Evolutionary conservation across 768 basidiomycete genomes (phyloP), one percentile per base, ranked within the genome.

Genomic region (Lanmaoa rubissima): DNA sequence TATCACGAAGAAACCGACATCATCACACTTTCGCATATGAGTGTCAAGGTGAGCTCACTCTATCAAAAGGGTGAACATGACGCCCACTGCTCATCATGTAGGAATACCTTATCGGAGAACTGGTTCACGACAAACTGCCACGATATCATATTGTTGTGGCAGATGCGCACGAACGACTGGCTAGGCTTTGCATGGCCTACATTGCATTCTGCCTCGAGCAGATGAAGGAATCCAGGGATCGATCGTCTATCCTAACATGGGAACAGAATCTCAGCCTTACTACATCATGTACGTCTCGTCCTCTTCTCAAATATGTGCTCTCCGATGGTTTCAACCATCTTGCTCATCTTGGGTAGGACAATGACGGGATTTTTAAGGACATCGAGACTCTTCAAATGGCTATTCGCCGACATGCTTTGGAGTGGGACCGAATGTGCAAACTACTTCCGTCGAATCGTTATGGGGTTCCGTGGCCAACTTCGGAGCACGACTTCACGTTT

Each of bases 111-210:
- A 1, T 55, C 0, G 57, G 53, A 32, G 49, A 51, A 24, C 45
- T 59, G 0, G 28, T 54, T 36, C 17, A 2, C 9, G 19, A 7
- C 1, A 43, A 51, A 32, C n/a, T 61, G 1, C 45, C 49, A 3
- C 31, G 6, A 10, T 45, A 59, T n/a, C 57, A 52, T 14, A 48
- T 61, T 3, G 42, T 47, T 8, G 1, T 59, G 31, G 57, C 45
- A 24, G 45, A 48, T 45, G 36, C 49, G 1, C 60, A 61, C 19
- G 41, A 48, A 34, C 24, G 26, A 1, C 17, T 61, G 5, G 58
- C 59, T 4, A 48, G 53, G 34, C 48, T 42, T 19, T 61, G 58
- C 28, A 55, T 55, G 50, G 43, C 42, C 2, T 61, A 61, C n/a
- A 40, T 53, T 14, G 21, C 28, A 1, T n/a, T 53, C 21, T 61